Percentiles rank a stretch among this genome's conserved stretches.
Evolutionary conservation across 116 monocot species (phyloP).

Genomic region (Posidonia oceanica): DNA sequence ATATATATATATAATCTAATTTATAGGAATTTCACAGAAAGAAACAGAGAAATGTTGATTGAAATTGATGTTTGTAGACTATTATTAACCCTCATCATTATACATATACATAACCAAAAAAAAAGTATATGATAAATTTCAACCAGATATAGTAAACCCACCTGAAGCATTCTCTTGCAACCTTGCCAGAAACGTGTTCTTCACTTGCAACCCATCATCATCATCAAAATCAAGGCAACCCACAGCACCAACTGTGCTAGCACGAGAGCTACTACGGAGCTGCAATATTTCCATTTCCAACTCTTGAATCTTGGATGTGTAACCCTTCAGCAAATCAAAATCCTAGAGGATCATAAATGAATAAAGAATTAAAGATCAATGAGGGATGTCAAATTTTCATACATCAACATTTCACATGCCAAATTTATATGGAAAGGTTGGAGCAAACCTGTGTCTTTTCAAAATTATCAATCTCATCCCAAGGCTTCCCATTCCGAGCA

Average conservation of each 20-base stretch:
- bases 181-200: constrained; percentile 23
- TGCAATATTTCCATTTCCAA: constrained; percentile 59
- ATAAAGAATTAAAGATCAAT: neutral
- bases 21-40: neutral
- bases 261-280: constrained; percentile 22
- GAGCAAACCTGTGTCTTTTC: constrained; percentile 35
- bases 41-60: no score
- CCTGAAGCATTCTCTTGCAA: constrained; percentile 23
- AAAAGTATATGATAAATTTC: neutral
- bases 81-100: neutral
- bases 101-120: no score
- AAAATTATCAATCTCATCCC: constrained; percentile 45
- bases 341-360: constrained; percentile 27
- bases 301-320: constrained; percentile 70
- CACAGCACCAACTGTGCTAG: constrained; percentile 17
- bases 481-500: constrained; percentile 48
- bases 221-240: constrained; percentile 38
- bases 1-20: neutral
- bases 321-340: constrained; percentile 45
- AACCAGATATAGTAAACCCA: neutral
- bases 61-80: neutral
- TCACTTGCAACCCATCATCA: constrained; percentile 7
- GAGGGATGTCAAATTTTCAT: no score
- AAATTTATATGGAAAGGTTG: neutral
- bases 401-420: neutral